phyloP scores from a whole-genome alignment of 768 basidiomycete species.

The Cytidiella melzeri region DNA sequence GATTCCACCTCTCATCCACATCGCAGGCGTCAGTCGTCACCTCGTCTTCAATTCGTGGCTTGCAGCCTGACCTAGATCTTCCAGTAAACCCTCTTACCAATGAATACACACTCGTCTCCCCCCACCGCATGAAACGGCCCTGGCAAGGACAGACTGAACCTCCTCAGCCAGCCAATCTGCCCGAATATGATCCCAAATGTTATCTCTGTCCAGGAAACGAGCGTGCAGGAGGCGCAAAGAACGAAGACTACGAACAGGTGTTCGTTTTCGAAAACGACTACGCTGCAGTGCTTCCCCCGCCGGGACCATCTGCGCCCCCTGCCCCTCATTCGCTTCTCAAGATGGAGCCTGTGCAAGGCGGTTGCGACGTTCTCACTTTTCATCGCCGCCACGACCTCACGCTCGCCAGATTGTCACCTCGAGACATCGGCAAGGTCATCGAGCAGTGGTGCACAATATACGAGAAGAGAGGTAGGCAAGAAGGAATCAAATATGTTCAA shows the following conservation, averaged over 20 bases:
- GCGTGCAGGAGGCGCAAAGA: conserved; percentile 64
- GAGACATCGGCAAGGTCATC: conserved; percentile 61
- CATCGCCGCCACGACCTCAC: conserved; percentile 84
- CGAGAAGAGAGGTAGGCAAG: conserved; percentile 46
- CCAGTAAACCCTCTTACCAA: conserved; percentile 77
- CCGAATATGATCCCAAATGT: conserved; percentile 64
- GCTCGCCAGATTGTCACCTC: conserved; percentile 53
- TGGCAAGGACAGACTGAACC: conserved; percentile 87
- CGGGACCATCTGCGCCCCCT: conserved; percentile 46
- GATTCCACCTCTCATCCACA: conserved; percentile 62
- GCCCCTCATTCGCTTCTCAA: conserved; percentile 56
- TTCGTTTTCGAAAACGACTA: conserved; percentile 80
- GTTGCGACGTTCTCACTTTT: conserved; percentile 86
- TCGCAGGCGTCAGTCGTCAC: conserved; percentile 50
- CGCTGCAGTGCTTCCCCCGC: conserved; percentile 66
- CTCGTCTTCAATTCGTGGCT: conserved; percentile 1
- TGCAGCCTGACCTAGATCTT: background rate
- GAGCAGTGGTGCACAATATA: conserved; percentile 71
- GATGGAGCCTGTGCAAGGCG: conserved; percentile 65
- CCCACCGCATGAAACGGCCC: conserved; percentile 85
- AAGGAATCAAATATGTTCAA: conserved; percentile 77
- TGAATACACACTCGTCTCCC: conserved; percentile 77
- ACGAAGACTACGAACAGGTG: conserved; percentile 62
- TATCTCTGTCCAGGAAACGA: conserved; percentile 86
- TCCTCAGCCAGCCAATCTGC: conserved; percentile 45